These are phyloP conservation scores for Galeopsis tetrahit DNA, from an alignment of 257 asterid species.

Conservation along the genomic window DNA sequence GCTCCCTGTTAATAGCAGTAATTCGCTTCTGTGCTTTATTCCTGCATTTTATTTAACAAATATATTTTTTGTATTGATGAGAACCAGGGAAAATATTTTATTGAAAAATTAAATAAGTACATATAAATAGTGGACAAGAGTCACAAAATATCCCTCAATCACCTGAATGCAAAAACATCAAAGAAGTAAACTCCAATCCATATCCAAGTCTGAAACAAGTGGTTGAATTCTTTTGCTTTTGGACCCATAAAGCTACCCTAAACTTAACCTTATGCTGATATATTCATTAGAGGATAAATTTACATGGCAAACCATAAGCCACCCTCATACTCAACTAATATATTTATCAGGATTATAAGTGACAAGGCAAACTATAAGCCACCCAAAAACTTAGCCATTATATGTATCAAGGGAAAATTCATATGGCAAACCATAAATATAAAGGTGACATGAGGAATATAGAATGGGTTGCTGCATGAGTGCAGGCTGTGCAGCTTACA, in stretches of 20 bases:
- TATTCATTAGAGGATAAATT: not conserved
- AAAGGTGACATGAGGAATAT: slow-evolving; percentile 20
- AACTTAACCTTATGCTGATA: not conserved
- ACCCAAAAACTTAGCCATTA: not conserved
- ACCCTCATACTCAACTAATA: not conserved
- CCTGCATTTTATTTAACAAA: slow-evolving; percentile 49
- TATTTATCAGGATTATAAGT: too few relatives aligned
- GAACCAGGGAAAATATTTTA: not conserved
- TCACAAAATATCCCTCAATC: not conserved
- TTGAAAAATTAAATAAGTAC: not conserved
- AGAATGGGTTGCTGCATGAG: slow-evolving; percentile 8
- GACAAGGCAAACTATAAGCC: not conserved
- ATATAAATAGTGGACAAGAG: not conserved
- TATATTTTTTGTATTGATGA: not conserved
- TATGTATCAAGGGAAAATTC: slow-evolving; percentile 22
- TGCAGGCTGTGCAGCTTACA: not conserved
- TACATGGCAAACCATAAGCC: not conserved
- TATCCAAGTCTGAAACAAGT: not conserved
- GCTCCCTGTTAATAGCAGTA: slow-evolving; percentile 83
- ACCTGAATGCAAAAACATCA: not conserved
- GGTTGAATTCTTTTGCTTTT: slow-evolving; percentile 1
- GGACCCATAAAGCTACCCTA: slow-evolving; percentile 11
- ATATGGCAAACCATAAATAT: slow-evolving; percentile 14
- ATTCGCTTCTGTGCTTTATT: slow-evolving; percentile 91
- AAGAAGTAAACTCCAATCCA: slow-evolving; percentile 1